Evolutionary conservation across 1,139 yeast genomes (phyloP), one percentile per base, ranked within the genome.

Genomic region (Arxiozyma bovina): DNA sequence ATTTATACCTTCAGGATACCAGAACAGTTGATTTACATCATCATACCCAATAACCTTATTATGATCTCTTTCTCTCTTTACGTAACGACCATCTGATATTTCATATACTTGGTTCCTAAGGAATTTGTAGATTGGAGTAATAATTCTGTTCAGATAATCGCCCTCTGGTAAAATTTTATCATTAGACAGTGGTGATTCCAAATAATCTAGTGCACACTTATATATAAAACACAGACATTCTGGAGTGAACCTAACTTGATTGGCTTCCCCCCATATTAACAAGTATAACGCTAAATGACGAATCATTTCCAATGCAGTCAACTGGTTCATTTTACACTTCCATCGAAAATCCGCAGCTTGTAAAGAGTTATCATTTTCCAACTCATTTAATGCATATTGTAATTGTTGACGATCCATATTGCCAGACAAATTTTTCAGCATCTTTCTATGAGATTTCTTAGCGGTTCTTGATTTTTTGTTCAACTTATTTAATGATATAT

Each of bases 1-100:
- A 58, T 94, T 87, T 64, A 93, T 87, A 78, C 99, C 99, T 75
- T 93, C 98, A 48, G 99, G 98, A 74, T 93, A 94, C 99, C 99
- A 93, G 76, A 93, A 93, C 65, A 93, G 80, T 77, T 94, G 99
- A 74, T 94, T 93, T 58, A 93, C 95, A 77, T 94, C 99, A 77
- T 93, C 99, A 72, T 93, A 93, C 72, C 99, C 99, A 69, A 93
- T 85, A 63, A 93, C 81, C 70, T 87, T 80, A 77, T 90, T 87
- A 76, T 94, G 99, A 73, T 93, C 99, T 67, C 81, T 87, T 78
- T 93, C 99, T 73, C 99, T 91, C 76, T 94, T 94, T 64, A 93
- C 94, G 68, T 85, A 94, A 74, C 94, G 87, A 59, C 98, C 98
- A 63, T 91, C 96, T 63, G 85, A 79, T 64, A 93, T 83, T 74